These are phyloP conservation scores for Penicillium fimorum DNA, from an alignment of 495 filamentous ascomycete species.

Conservation along the genomic window DNA sequence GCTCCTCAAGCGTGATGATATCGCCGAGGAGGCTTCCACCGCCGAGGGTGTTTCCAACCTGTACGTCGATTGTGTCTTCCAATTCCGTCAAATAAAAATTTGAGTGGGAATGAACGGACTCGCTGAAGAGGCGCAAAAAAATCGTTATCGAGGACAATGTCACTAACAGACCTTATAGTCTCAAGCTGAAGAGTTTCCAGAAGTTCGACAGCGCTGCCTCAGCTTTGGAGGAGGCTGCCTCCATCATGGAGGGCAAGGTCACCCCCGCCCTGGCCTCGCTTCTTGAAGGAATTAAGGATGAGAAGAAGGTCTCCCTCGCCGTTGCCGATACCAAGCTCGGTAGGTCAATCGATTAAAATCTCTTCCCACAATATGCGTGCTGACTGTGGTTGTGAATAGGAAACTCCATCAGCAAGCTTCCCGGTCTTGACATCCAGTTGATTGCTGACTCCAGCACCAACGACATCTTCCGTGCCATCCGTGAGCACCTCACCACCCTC, in stretches of 20 bases:
- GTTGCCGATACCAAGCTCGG: slow-evolving; percentile 94
- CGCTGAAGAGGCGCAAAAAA: slow-evolving; percentile 23
- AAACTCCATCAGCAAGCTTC: slow-evolving; percentile 88
- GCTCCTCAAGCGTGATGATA: slow-evolving; percentile 80
- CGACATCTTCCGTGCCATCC: slow-evolving; percentile 91
- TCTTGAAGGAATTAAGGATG: slow-evolving; percentile 88
- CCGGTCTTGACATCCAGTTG: slow-evolving; percentile 76
- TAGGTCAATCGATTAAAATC: slow-evolving; percentile 33
- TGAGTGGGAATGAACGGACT: slow-evolving; percentile 11
- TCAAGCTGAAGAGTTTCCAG: slow-evolving; percentile 94
- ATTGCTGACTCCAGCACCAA: slow-evolving; percentile 82
- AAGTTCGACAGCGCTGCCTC: slow-evolving; percentile 90
- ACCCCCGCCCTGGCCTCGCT: slow-evolving; percentile 83
- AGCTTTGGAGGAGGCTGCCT: slow-evolving; percentile 84
- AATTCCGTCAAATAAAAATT: slow-evolving; percentile 4
- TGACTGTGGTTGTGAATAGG: slow-evolving; percentile 40
- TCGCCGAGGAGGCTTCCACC: slow-evolving; percentile 69
- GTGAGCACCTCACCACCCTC: slow-evolving; percentile 81
- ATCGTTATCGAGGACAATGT: slow-evolving; percentile 21
- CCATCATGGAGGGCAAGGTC: slow-evolving; percentile 90
- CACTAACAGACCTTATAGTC: slow-evolving; percentile 49
- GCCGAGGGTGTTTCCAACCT: slow-evolving; percentile 83
- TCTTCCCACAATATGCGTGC: neutral
- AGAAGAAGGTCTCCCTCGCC: slow-evolving; percentile 94
- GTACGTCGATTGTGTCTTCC: slow-evolving; percentile 53